These are phyloP conservation scores for Neonectria ditissima DNA, from an alignment of 2,329 filamentous ascomycete genomes.

Conservation along the genomic window DNA sequence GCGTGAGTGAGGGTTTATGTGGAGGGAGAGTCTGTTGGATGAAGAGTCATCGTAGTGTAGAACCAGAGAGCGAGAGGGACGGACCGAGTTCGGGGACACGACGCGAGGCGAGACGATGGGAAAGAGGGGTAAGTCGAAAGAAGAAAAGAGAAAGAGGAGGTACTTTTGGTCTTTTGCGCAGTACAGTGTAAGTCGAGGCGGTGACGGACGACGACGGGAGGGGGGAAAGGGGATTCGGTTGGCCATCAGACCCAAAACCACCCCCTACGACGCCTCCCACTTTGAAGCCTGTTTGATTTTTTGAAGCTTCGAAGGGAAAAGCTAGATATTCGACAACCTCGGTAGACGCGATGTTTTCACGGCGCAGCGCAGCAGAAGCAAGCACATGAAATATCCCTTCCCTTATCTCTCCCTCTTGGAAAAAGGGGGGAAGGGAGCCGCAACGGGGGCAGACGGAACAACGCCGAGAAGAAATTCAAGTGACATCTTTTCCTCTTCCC, in stretches of 20 bases:
- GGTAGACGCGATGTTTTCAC: not conserved
- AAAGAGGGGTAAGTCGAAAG: not conserved
- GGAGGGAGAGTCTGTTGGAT: not conserved
- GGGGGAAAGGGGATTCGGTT: no score
- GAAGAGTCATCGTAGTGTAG: not conserved
- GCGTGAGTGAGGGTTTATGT: not conserved
- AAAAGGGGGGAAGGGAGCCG: not conserved
- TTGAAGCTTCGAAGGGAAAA: not conserved
- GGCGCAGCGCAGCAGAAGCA: not conserved
- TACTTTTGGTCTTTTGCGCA: no score
- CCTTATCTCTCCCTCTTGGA: not conserved
- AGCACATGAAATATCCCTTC: not conserved
- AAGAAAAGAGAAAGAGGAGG: not conserved
- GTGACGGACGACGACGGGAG: constrained; percentile 1
- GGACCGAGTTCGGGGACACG: not conserved
- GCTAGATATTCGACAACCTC: not conserved
- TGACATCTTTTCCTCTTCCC: no score
- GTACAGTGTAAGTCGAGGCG: constrained; percentile 5
- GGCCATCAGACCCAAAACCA: no score
- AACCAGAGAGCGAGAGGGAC: not conserved
- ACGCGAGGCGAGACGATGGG: constrained; percentile 1
- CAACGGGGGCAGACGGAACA: not conserved
- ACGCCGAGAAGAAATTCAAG: not conserved
- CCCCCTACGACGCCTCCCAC: not conserved
- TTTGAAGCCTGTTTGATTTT: constrained; percentile 1